These are phyloP conservation scores for Cenchrus americanus DNA, from an alignment of 176 grass and related monocot genomes.

Conservation along the genomic window DNA sequence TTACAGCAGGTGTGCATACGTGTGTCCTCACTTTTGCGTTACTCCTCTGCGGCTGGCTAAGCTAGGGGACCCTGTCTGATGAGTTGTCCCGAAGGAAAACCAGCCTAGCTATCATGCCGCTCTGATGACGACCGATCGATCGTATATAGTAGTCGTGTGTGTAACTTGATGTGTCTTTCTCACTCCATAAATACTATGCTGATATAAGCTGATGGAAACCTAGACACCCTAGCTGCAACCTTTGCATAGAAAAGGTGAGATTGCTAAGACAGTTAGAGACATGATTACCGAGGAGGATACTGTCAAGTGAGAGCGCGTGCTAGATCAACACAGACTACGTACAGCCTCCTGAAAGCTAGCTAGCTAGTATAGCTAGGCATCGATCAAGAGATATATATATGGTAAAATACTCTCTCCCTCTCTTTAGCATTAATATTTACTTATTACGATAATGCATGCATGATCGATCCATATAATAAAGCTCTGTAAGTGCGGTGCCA, in stretches of 20 bases:
- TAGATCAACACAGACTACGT: neutral
- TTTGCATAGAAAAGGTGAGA: conserved; percentile 5
- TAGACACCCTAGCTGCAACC: neutral
- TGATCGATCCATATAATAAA: neutral
- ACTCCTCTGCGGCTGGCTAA: neutral
- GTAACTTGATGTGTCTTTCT: conserved; percentile 33
- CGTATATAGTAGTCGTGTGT: conserved; percentile 32
- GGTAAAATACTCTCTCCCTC: neutral
- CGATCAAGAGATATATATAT: conserved; percentile 36
- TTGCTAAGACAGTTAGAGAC: neutral
- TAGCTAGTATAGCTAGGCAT: conserved; percentile 14
- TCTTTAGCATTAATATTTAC: neutral
- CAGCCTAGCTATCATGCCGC: conserved; percentile 34
- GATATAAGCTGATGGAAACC: neutral
- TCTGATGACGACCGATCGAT: conserved; percentile 45
- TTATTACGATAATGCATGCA: conserved; percentile 34
- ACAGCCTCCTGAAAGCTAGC: conserved; percentile 6
- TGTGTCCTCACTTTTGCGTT: conserved; percentile 6
- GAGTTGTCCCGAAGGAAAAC: conserved; percentile 42
- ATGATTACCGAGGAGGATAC: conserved; percentile 23
- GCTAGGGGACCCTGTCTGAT: conserved; percentile 20
- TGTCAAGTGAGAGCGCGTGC: neutral
- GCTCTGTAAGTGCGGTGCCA: conserved; percentile 38
- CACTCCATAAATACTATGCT: neutral
- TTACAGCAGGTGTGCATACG: conserved; percentile 30